Percentiles rank a stretch among this genome's conserved stretches.
Evolutionary conservation across 106 monocot genomes (phyloP).

Genomic region (Dendrobium huoshanense): DNA sequence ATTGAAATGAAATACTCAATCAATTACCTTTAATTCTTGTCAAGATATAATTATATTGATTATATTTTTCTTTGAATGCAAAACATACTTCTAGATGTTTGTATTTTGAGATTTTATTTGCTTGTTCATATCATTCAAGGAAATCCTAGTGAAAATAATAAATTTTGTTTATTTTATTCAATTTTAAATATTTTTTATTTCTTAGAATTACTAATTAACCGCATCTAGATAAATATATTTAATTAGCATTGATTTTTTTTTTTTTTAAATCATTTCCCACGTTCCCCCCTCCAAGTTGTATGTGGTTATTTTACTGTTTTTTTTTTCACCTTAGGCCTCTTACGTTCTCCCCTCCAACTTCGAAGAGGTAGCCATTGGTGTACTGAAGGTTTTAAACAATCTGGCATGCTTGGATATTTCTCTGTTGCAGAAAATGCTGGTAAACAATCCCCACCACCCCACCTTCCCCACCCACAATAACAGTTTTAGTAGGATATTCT

Average conservation of each 20-base stretch:
- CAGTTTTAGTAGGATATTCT: background rate
- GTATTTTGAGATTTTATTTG: background rate
- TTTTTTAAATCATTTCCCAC: background rate
- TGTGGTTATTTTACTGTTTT: background rate
- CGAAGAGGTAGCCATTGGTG: conserved; percentile 94
- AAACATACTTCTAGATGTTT: background rate
- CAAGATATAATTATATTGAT: background rate
- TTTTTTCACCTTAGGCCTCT: conserved; percentile 40
- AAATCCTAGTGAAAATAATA: background rate
- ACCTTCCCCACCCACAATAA: background rate
- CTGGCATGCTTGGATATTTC: conserved; percentile 67
- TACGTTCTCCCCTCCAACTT: conserved; percentile 87
- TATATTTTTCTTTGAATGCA: background rate
- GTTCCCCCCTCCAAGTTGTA: background rate
- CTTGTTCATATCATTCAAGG: background rate
- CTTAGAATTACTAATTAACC: background rate
- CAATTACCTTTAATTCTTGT: no score
- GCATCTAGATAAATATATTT: background rate
- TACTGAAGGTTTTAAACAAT: conserved; percentile 91
- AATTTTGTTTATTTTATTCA: background rate
- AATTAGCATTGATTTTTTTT: background rate
- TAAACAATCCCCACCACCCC: conserved; percentile 21
- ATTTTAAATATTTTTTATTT: background rate
- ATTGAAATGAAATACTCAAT: no score
- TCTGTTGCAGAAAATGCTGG: conserved; percentile 84